These are phyloP conservation scores for Cyclotella sp. DNA, from an alignment of 108 stramenopile species.

Conservation along the genomic window DNA sequence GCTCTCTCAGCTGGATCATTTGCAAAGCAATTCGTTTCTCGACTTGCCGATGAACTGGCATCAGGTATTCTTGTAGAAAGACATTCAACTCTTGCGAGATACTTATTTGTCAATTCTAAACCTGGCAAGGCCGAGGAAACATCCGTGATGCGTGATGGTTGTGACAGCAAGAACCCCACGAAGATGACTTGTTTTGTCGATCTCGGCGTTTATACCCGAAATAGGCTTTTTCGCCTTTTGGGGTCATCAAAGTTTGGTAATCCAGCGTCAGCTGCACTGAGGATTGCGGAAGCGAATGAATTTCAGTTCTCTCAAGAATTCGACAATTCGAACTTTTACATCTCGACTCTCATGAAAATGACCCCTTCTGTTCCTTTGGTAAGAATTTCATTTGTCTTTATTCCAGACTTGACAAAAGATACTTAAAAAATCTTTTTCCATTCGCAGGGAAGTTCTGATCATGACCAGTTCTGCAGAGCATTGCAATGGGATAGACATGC, in stretches of 20 bases:
- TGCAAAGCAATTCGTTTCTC: slow-evolving; percentile 68
- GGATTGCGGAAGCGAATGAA: slow-evolving; percentile 60
- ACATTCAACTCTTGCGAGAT: slow-evolving; percentile 56
- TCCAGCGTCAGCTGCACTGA: slow-evolving; percentile 60
- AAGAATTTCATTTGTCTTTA: neutral
- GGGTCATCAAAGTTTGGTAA: slow-evolving; percentile 90
- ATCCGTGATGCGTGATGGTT: neutral
- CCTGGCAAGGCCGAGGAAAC: neutral
- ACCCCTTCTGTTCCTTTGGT: neutral
- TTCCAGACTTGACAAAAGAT: neutral
- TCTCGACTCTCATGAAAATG: slow-evolving; percentile 11
- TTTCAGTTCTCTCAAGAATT: slow-evolving; percentile 64
- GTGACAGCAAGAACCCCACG: neutral
- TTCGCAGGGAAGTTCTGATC: neutral
- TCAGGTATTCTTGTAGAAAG: slow-evolving; percentile 44
- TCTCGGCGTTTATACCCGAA: slow-evolving; percentile 90
- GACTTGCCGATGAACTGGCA: slow-evolving; percentile 72
- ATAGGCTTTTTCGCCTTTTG: slow-evolving; percentile 93
- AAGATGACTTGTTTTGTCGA: slow-evolving; percentile 83
- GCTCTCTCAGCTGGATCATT: slow-evolving; percentile 71
- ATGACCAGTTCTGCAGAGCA: slow-evolving; percentile 31
- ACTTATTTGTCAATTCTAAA: slow-evolving; percentile 75
- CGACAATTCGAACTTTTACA: slow-evolving; percentile 65
- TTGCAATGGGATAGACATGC: slow-evolving; percentile 76
- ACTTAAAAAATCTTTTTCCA: neutral